A percentile compares a stretch with the other conserved stretches of the same genome.
Evolutionary conservation across 1,139 yeast species (phyloP).

Genomic region (Pichiaceae sp.): DNA sequence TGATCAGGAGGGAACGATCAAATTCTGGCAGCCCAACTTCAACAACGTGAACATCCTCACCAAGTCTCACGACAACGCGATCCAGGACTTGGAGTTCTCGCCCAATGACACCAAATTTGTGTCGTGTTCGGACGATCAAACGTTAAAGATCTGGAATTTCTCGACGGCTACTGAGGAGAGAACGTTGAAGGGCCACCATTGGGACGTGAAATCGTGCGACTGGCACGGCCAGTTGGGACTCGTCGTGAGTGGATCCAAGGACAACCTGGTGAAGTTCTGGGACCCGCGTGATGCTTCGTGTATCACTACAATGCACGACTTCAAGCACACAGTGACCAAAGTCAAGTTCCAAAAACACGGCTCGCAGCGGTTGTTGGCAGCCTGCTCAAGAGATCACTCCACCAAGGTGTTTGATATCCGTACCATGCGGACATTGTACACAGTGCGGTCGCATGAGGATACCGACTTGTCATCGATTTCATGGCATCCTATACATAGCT

Average conservation of each 20-base stretch:
- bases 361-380: constrained; percentile 68
- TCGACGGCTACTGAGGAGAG: constrained; percentile 83
- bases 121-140: constrained; percentile 87
- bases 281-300: constrained; percentile 80
- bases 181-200: constrained; percentile 81
- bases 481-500: constrained; percentile 90
- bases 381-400: constrained; percentile 83
- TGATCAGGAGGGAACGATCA: constrained; percentile 84
- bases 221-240: constrained; percentile 93
- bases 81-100: constrained; percentile 81
- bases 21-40: constrained; percentile 97
- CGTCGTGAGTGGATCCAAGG: constrained; percentile 84
- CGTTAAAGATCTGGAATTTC: constrained; percentile 89
- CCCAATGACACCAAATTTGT: constrained; percentile 88
- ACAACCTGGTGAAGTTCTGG: constrained; percentile 88
- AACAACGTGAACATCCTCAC: constrained; percentile 83
- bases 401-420: constrained; percentile 82
- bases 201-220: constrained; percentile 97
- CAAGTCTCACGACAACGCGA: constrained; percentile 69
- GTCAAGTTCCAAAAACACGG: constrained; percentile 64
- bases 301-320: constrained; percentile 78
- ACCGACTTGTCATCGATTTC: constrained; percentile 78
- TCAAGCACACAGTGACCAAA: constrained; percentile 85
- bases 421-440: constrained; percentile 67
- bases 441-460: constrained; percentile 64